A percentile compares a stretch with the other conserved stretches of the same genome.
Evolutionary conservation across 1,284 basidiomycete genomes (phyloP).

Genomic region (Pulchroboletus neoregius): DNA sequence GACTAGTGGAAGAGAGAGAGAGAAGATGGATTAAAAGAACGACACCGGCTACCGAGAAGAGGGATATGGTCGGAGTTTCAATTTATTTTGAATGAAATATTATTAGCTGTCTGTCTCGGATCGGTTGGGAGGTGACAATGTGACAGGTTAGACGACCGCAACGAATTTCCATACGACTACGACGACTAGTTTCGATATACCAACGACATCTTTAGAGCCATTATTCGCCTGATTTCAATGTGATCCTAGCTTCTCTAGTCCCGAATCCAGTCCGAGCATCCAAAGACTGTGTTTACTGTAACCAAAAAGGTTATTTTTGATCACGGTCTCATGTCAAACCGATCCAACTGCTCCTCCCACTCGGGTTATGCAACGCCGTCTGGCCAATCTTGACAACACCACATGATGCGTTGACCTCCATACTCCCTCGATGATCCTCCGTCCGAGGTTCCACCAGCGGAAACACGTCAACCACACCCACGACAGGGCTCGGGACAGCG

Average conservation of each 20-base stretch:
- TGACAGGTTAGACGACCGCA: too few species aligned
- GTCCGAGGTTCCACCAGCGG: slow-evolving; percentile 21
- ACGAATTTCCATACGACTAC: not conserved
- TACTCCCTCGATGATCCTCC: slow-evolving; percentile 16
- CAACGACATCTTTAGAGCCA: too few species aligned
- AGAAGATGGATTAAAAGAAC: not conserved
- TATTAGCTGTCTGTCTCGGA: not conserved
- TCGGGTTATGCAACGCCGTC: slow-evolving; percentile 86
- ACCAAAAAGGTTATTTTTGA: not conserved
- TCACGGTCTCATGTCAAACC: slow-evolving; percentile 50
- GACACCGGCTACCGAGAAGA: not conserved
- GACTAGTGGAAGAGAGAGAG: slow-evolving; percentile 5
- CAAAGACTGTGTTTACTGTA: not conserved
- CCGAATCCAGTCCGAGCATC: not conserved
- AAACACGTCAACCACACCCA: slow-evolving; percentile 54
- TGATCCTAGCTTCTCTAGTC: not conserved
- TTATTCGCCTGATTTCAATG: too few species aligned
- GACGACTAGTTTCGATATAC: too few species aligned
- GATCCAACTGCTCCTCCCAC: slow-evolving; percentile 89
- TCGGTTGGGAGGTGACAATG: not conserved
- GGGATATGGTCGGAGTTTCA: slow-evolving; percentile 31
- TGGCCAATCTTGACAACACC: slow-evolving; percentile 85
- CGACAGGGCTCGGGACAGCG: slow-evolving; percentile 53
- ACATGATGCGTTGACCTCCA: slow-evolving; percentile 25
- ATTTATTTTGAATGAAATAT: slow-evolving; percentile 11